Percentiles rank a stretch among this genome's conserved stretches.
These are phyloP conservation scores for Beta lomatogona DNA, from an alignment of 179 eudicot genomes.

Conservation along the genomic window DNA sequence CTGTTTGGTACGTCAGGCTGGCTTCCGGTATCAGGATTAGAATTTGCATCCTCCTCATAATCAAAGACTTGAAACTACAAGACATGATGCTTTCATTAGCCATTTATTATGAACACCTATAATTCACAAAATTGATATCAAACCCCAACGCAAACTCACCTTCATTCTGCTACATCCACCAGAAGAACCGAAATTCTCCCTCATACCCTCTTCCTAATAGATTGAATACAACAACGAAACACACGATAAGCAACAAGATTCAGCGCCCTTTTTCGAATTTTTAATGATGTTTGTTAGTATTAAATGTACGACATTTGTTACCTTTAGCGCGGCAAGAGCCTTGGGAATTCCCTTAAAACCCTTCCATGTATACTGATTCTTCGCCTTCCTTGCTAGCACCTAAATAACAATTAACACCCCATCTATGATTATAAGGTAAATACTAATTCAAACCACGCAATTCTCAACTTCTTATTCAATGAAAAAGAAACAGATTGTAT, in stretches of 20 bases:
- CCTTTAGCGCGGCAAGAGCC: constrained; percentile 68
- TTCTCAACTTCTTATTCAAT: neutral
- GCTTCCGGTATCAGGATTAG: constrained; percentile 47
- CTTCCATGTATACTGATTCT: constrained; percentile 81
- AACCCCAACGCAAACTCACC: constrained; percentile 36
- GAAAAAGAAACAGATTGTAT: neutral
- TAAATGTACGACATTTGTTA: constrained; percentile 23
- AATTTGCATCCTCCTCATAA: constrained; percentile 53
- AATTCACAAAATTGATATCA: constrained; percentile 7
- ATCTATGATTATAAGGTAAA: neutral
- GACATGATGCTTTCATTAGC: neutral
- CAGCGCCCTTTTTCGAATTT: neutral
- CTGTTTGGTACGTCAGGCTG: constrained; percentile 43
- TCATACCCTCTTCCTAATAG: constrained; percentile 71
- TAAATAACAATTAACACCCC: constrained; percentile 26
- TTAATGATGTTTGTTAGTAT: neutral
- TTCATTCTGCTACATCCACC: constrained; percentile 40
- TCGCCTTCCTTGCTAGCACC: constrained; percentile 78
- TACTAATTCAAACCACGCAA: neutral
- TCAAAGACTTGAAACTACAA: constrained; percentile 53
- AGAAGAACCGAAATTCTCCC: constrained; percentile 43
- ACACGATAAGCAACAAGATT: constrained; percentile 1
- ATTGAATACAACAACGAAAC: neutral
- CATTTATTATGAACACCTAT: neutral
- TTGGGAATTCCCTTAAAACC: constrained; percentile 76